Evolutionary conservation across 441 rosid genomes (phyloP).

Genomic region (Populus hybrid): DNA sequence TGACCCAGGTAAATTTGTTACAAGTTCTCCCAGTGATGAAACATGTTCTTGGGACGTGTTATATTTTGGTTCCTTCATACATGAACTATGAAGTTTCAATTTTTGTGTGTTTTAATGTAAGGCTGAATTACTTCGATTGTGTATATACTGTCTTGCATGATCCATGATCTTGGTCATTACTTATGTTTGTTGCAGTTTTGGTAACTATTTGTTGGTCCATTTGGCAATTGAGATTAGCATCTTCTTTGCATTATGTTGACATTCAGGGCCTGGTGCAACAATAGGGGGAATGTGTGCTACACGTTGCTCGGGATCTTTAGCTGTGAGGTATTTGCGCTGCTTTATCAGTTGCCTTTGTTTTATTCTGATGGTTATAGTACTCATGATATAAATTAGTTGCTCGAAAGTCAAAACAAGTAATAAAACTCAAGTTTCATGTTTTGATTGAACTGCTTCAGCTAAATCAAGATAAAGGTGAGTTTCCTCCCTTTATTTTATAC

Average conservation of each 20-base stretch:
- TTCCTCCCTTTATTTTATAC: neutral
- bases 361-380: conserved; percentile 6
- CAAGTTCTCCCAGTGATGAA: neutral
- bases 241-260: conserved; percentile 17
- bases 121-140: neutral
- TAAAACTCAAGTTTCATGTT: neutral
- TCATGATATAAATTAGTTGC: conserved; percentile 5
- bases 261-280: conserved; percentile 87
- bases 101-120: neutral
- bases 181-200: neutral
- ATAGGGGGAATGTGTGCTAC: conserved; percentile 99
- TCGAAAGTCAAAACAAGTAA: neutral
- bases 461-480: neutral
- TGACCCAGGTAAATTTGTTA: conserved; percentile 70
- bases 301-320: conserved; percentile 95
- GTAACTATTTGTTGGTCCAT: neutral
- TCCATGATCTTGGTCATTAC: neutral
- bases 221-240: conserved; percentile 10
- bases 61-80: neutral
- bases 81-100: neutral
- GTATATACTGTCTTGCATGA: neutral
- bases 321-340: conserved; percentile 68
- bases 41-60: neutral
- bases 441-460: neutral
- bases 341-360: conserved; percentile 6